These are phyloP conservation scores for Termitomyces sp. DNA, from an alignment of 768 basidiomycete genomes.

Conservation along the genomic window DNA sequence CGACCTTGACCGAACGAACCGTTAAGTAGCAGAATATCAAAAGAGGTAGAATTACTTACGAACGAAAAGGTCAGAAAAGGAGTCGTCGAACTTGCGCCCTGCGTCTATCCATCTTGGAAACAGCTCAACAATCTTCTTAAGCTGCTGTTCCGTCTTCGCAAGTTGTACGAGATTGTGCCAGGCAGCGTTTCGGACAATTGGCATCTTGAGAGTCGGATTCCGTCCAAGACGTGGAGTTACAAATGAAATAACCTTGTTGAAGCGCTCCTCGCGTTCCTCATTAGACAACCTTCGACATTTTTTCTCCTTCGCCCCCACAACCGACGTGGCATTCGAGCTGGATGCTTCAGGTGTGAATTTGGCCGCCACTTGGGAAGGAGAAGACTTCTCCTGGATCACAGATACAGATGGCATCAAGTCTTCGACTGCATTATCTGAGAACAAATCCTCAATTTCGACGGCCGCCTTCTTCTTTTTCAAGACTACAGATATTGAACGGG, in stretches of 20 bases:
- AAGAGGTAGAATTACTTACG: constrained; percentile 33
- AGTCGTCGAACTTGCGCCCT: constrained; percentile 29
- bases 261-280: background rate
- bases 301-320: background rate
- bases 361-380: background rate
- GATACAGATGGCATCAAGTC: constrained; percentile 1
- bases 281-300: constrained; percentile 1
- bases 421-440: constrained; percentile 4
- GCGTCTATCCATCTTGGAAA: background rate
- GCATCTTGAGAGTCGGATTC: background rate
- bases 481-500: background rate
- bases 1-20: constrained; percentile 37
- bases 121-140: constrained; percentile 31
- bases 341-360: background rate
- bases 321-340: background rate
- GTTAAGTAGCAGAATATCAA: background rate
- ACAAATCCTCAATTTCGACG: constrained; percentile 10
- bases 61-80: constrained; percentile 43
- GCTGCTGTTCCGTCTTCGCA: constrained; percentile 41
- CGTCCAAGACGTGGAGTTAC: constrained; percentile 1
- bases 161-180: constrained; percentile 45
- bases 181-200: constrained; percentile 30
- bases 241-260: background rate
- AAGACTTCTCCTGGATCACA: background rate
- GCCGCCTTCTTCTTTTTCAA: constrained; percentile 8